These are phyloP conservation scores for Phalaenopsis equestris DNA, from an alignment of 106 monocot genomes.

Conservation along the genomic window DNA sequence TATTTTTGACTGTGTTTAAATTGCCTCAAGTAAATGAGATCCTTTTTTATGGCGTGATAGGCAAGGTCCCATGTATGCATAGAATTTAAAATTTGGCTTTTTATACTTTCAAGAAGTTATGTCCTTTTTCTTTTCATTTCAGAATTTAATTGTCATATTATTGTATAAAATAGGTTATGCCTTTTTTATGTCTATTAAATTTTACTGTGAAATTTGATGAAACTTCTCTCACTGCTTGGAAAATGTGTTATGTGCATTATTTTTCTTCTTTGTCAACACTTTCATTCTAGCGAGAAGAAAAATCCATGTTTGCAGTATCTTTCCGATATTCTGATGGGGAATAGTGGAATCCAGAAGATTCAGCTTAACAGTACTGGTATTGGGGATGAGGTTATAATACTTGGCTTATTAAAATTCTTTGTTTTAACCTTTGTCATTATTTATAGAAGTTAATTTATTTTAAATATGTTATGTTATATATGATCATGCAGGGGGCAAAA, in stretches of 20 bases:
- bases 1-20: too few relatives aligned
- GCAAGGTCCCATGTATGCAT: too few relatives aligned
- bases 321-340: conserved; percentile 72
- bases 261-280: not conserved
- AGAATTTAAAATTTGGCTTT: too few relatives aligned
- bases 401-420: conserved; percentile 2
- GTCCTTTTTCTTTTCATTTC: not conserved
- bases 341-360: conserved; percentile 83
- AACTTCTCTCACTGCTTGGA: not conserved
- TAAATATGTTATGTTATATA: not conserved
- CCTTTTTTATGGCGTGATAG: too few relatives aligned
- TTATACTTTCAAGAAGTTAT: not conserved
- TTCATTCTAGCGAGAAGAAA: conserved; percentile 8
- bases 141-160: not conserved
- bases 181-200: not conserved
- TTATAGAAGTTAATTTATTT: not conserved
- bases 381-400: conserved; percentile 82
- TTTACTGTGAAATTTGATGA: not conserved
- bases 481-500: conserved; percentile 68
- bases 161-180: not conserved
- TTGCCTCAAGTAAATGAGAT: too few relatives aligned
- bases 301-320: conserved; percentile 58
- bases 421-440: not conserved
- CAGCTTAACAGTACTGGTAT: conserved; percentile 86
- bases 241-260: not conserved